These are phyloP conservation scores for Schizophyllum commune DNA, from an alignment of 1,284 basidiomycete species.

Conservation along the genomic window DNA sequence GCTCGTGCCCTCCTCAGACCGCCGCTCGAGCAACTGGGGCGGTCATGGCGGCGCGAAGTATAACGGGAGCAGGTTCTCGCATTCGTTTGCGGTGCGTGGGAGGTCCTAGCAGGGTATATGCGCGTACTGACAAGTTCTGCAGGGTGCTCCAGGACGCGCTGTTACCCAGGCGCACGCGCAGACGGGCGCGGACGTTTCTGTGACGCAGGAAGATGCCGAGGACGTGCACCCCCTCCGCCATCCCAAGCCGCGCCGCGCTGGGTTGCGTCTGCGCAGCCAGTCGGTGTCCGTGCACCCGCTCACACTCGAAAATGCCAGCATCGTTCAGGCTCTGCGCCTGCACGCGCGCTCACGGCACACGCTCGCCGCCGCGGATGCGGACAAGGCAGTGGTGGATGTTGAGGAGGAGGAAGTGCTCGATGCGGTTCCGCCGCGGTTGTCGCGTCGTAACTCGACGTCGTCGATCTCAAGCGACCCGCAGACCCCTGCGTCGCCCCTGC, in stretches of 20 bases:
- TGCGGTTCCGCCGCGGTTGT: conserved; percentile 16
- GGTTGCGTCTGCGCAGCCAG: conserved; percentile 30
- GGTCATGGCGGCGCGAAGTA: conserved; percentile 57
- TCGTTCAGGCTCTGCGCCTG: conserved; percentile 10
- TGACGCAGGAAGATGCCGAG: conserved; percentile 51
- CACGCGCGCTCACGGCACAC: conserved; percentile 53
- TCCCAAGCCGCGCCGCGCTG: conserved; percentile 23
- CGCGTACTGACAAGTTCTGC: conserved; percentile 33
- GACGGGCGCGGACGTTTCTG: conserved; percentile 38
- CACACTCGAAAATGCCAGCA: conserved; percentile 18
- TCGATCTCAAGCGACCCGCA: conserved; percentile 13
- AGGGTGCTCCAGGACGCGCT: conserved; percentile 54
- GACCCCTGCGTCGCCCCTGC: not conserved
- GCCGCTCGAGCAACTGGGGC: conserved; percentile 48
- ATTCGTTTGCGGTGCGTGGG: not conserved
- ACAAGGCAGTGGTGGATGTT: conserved; percentile 9
- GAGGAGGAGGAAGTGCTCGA: conserved; percentile 13
- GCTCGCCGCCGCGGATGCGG: conserved; percentile 26
- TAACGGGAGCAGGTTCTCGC: conserved; percentile 60
- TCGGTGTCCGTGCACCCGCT: conserved; percentile 44
- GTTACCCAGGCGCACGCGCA: conserved; percentile 63
- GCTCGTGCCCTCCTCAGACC: conserved; percentile 32
- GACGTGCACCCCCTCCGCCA: conserved; percentile 25
- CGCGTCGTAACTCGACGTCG: conserved; percentile 41
- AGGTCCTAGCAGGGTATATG: not conserved